A percentile compares a stretch with the other conserved stretches of the same genome.
These are phyloP conservation scores for Boletellus ananas DNA, from an alignment of 768 basidiomycete species.

Conservation along the genomic window DNA sequence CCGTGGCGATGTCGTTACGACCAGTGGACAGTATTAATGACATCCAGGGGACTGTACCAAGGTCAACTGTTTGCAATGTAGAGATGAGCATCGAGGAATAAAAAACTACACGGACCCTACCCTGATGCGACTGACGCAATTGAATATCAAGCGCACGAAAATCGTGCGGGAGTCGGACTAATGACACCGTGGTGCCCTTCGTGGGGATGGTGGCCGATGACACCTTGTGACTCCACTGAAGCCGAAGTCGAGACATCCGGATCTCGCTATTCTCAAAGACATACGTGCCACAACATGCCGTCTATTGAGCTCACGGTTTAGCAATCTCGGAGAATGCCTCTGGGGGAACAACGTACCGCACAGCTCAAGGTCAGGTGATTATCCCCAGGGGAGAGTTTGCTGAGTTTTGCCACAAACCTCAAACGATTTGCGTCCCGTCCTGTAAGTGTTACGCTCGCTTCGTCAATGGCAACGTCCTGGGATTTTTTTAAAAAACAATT, in stretches of 20 bases:
- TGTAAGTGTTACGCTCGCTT: constrained; percentile 54
- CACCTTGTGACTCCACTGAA: constrained; percentile 60
- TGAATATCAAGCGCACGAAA: constrained; percentile 58
- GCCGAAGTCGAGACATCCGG: constrained; percentile 55
- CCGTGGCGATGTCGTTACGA: constrained; percentile 58
- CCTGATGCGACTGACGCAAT: constrained; percentile 51
- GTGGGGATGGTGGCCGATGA: constrained; percentile 15
- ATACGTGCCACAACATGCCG: constrained; percentile 66
- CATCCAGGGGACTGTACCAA: constrained; percentile 55
- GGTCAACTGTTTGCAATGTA: constrained; percentile 48
- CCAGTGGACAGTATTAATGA: constrained; percentile 61
- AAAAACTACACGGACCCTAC: constrained; percentile 22
- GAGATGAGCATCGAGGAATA: neutral
- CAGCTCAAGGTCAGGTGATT: constrained; percentile 61
- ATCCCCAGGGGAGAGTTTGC: constrained; percentile 53
- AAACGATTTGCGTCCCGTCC: constrained; percentile 64
- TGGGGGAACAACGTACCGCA: constrained; percentile 49
- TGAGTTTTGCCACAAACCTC: constrained; percentile 44
- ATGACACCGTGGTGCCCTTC: constrained; percentile 32
- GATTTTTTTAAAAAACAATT: constrained; percentile 11
- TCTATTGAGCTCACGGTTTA: constrained; percentile 33
- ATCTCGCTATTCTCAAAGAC: constrained; percentile 66
- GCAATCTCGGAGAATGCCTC: neutral
- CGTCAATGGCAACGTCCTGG: constrained; percentile 60
- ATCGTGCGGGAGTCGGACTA: constrained; percentile 65